Percentiles rank a stretch among this genome's conserved stretches.
These are phyloP conservation scores for Populus tremula DNA, from an alignment of 345 rosid genomes.

Conservation along the genomic window DNA sequence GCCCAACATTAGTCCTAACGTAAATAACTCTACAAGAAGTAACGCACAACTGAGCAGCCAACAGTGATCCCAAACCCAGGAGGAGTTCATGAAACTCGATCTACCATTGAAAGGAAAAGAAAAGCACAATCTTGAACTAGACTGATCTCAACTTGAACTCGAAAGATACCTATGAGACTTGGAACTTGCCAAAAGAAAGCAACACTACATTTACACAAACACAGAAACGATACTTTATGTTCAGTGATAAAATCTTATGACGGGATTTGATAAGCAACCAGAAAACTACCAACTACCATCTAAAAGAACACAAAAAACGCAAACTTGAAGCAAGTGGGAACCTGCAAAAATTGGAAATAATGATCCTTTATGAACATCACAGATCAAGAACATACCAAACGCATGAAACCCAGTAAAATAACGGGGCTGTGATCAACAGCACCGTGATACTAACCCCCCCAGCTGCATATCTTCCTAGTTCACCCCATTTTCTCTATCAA, in stretches of 20 bases:
- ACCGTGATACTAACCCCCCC: conserved; percentile 37
- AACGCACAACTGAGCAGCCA: background rate
- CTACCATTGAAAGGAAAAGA: background rate
- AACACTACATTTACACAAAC: background rate
- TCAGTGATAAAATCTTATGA: background rate
- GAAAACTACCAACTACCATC: background rate
- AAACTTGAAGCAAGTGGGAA: conserved; percentile 28
- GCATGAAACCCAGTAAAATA: conserved; percentile 7
- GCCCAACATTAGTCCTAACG: background rate
- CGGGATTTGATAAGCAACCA: conserved; percentile 9
- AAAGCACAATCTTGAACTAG: background rate
- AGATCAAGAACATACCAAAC: conserved; percentile 31
- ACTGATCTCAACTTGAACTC: background rate
- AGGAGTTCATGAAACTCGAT: background rate
- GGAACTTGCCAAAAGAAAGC: conserved; percentile 11
- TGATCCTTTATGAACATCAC: background rate
- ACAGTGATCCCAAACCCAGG: background rate
- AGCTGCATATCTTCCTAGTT: conserved; percentile 41
- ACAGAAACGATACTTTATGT: background rate
- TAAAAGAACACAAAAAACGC: conserved; percentile 14
- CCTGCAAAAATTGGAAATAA: conserved; percentile 16
- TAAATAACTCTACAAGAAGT: background rate
- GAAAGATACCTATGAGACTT: background rate
- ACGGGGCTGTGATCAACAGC: conserved; percentile 24
- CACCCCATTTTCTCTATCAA: conserved; percentile 48